Evolutionary conservation across 2,329 filamentous ascomycete genomes (phyloP), one percentile per base, ranked within the genome.

Genomic region (Exophiala lecanii-corni): DNA sequence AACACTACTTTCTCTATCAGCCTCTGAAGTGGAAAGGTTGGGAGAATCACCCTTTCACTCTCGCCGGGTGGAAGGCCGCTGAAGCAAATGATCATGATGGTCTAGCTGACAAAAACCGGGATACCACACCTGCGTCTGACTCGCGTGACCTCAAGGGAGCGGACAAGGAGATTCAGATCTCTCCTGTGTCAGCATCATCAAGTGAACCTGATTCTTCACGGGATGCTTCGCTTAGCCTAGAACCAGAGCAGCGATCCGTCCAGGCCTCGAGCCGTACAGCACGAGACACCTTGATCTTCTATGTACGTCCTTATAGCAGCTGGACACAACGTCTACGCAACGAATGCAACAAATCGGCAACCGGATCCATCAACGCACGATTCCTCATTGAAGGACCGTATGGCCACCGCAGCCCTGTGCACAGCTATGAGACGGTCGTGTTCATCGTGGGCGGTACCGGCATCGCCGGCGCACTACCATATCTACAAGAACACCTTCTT

Each of bases 361-460:
- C 18, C 9, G 20, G 32, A 18, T 16, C 20, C 9, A 12, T 43
- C 19, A 38, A 25, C 15, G 13, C 59, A 25, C 54, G 60, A 38
- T 68, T 74, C 31, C 62, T 75, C 2, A 53, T 75, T 9, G 73
- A 76, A 55, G 73, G 73, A 0, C 71, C 72, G 0, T 75, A 75
- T 43, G 72, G 72, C 3, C 58, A 66, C 18, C 56, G 56, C 2
- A 58, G 63, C 3, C 65, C 67, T 2, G 52, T 75, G 0, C 63
- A 62, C 39, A 57, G 54, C 5, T 74, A 68, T 50, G 62, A 81
- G 43, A 76, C 79, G 4, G 57, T 65, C 2, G 59, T 80, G 7
- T 71, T 78, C 0, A 56, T 76, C 5, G 74, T 63, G 2, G 57
- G 56, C 15, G 58, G 59, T 7, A 60, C 51, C 3, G 55, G 57